Evolutionary conservation across 768 basidiomycete species (phyloP).

Genomic region (Boletellus ananas): DNA sequence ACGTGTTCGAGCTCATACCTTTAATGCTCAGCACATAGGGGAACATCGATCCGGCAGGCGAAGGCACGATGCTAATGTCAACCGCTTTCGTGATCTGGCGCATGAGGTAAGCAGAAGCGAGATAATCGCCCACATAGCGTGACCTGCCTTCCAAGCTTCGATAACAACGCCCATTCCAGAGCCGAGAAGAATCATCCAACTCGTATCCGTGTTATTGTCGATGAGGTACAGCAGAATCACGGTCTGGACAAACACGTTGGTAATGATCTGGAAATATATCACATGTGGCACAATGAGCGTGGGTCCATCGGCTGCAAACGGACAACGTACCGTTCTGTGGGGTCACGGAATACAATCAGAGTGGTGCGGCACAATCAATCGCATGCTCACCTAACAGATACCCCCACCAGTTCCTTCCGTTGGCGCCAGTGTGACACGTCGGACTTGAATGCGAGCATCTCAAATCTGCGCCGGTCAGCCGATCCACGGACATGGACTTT

Average conservation of each 20-base stretch:
- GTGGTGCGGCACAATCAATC: constrained; percentile 5
- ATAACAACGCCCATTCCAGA: constrained; percentile 78
- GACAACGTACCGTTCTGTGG: constrained; percentile 49
- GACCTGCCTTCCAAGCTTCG: constrained; percentile 89
- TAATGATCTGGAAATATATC: constrained; percentile 54
- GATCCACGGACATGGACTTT: not conserved
- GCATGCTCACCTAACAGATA: constrained; percentile 74
- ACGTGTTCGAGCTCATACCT: constrained; percentile 44
- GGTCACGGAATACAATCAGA: constrained; percentile 19
- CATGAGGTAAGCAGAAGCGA: constrained; percentile 14
- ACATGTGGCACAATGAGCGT: constrained; percentile 11
- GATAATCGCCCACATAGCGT: constrained; percentile 7
- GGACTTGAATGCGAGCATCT: constrained; percentile 93
- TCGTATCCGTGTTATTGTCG: constrained; percentile 93
- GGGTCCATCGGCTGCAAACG: constrained; percentile 9
- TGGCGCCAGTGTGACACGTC: constrained; percentile 96
- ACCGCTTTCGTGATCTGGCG: constrained; percentile 82
- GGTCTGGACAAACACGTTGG: constrained; percentile 91
- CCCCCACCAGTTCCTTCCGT: constrained; percentile 92
- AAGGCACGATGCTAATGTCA: constrained; percentile 67
- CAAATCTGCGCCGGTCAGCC: constrained; percentile 55
- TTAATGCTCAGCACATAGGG: constrained; percentile 82
- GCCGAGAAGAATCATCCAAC: constrained; percentile 94
- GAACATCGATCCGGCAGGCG: constrained; percentile 60
- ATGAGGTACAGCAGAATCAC: constrained; percentile 90